These are phyloP conservation scores for Petrea volubilis DNA, from an alignment of 257 asterid genomes.

Conservation along the genomic window DNA sequence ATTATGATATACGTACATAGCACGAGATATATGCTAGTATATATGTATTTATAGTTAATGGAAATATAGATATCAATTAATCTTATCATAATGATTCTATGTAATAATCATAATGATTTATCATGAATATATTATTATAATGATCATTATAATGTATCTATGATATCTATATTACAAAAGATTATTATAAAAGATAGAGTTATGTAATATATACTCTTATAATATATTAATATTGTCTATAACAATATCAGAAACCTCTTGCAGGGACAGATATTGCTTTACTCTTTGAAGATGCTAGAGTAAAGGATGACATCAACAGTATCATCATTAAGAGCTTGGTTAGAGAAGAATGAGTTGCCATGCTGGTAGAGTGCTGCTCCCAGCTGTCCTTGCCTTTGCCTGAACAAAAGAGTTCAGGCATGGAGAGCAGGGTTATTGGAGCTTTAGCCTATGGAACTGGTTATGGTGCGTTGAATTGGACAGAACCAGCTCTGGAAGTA, in stretches of 20 bases:
- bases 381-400: slow-evolving; percentile 91
- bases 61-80: too few species aligned
- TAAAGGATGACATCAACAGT: slow-evolving; percentile 79
- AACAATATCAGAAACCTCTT: slow-evolving; percentile 83
- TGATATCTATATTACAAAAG: too few species aligned
- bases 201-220: too few species aligned
- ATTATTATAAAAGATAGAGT: too few species aligned
- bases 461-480: slow-evolving; percentile 94
- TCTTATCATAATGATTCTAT: too few species aligned
- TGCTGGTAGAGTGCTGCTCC: slow-evolving; percentile 91
- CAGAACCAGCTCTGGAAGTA: slow-evolving; percentile 87
- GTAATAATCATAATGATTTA: too few species aligned
- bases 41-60: too few species aligned
- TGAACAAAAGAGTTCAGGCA: slow-evolving; percentile 76
- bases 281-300: slow-evolving; percentile 73
- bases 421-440: slow-evolving; percentile 90
- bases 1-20: too few species aligned
- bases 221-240: too few species aligned
- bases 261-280: slow-evolving; percentile 88
- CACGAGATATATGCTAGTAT: too few species aligned
- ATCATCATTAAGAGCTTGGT: slow-evolving; percentile 78
- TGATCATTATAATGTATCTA: too few species aligned
- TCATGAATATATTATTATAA: too few species aligned
- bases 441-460: slow-evolving; percentile 97
- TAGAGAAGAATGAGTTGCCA: slow-evolving; percentile 89